Base-by-base conservation (phyloP, 257 asterid species). In the Eucommia ulmoides region DNA sequence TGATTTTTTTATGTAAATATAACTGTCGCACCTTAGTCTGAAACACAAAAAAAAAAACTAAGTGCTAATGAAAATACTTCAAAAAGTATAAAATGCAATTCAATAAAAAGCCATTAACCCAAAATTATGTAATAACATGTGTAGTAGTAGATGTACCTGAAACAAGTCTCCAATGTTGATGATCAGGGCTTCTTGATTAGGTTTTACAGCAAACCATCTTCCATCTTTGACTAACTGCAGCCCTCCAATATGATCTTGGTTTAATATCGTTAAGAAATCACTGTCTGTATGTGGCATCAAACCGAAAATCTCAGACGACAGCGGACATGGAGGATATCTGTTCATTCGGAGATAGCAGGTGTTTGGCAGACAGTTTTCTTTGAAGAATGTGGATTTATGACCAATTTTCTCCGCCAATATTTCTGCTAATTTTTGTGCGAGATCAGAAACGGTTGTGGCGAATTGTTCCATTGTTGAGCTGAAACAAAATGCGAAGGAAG, bases 201-300 rank as follows among this genome's bases (percentile, higher is more conserved):
- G 97, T 59, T 80, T 81, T 16, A 88, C 94, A 4, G 97, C 75
- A 20, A 84, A 59, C 97, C 97, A 88, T 19, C 58, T 61, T 0
- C 81, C 87, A 58, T 88, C 93, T 62, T 74, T 79, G 11, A 81
- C 66, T 29, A 88, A 48, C 51, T 88, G 97, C 58, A 88, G 59
- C 2, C 97, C 97, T 29, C 95, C 97, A 22, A 84, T 74, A 10
- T 64, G 56, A 63, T 88, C 97, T 49, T 88, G 95, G 56, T 84
- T 88, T 24, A 88, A 17, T 0, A 88, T 72, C 0, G 95, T 88
- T 53, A 88, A 80, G 73, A 88, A 84, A 46, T 79, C 89, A 50
- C 89, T 81, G 55, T 88, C 97, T 1, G 97, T 81, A 45, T 88
- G 97, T 22, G 97, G 83, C 69, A 72, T 67, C 49, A 88, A 51